Conservation (phyloP, 1,139 yeast genomes). For the Scheffersomyces parashehatae region DNA sequence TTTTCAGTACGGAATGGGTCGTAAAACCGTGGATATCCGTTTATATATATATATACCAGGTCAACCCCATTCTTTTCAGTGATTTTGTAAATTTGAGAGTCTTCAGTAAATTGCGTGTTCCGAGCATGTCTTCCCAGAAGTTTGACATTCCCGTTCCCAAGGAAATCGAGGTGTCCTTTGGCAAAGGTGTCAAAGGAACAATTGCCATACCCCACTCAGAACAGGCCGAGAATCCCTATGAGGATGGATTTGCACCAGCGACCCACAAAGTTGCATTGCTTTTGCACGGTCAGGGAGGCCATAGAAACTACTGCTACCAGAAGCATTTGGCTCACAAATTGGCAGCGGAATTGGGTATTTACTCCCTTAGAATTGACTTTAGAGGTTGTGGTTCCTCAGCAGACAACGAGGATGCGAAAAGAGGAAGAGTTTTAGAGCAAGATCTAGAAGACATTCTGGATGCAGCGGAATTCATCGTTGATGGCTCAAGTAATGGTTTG, state of each 20-base stretch:
- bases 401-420: conserved; percentile 40
- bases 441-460: conserved; percentile 70
- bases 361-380: conserved; percentile 76
- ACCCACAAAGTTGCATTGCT: conserved; percentile 42
- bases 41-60: too few species aligned
- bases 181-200: conserved; percentile 40
- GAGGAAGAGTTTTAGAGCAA: conserved; percentile 59
- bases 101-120: too few species aligned
- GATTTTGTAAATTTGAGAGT: too few species aligned
- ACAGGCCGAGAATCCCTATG: conserved; percentile 23
- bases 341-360: conserved; percentile 60
- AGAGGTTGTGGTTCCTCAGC: conserved; percentile 82
- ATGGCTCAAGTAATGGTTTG: conserved; percentile 35
- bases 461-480: conserved; percentile 46
- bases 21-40: too few species aligned
- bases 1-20: too few species aligned
- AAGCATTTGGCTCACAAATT: conserved; percentile 59
- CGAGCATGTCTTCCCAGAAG: too few species aligned
- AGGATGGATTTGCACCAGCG: conserved; percentile 34
- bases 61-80: too few species aligned
- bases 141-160: conserved; percentile 17
- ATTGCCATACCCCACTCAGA: conserved; percentile 39
- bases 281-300: conserved; percentile 83
- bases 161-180: conserved; percentile 40
- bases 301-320: conserved; percentile 78